Conservation (phyloP, 306 rosid species). For the Chamaecrista fasciculata region DNA sequence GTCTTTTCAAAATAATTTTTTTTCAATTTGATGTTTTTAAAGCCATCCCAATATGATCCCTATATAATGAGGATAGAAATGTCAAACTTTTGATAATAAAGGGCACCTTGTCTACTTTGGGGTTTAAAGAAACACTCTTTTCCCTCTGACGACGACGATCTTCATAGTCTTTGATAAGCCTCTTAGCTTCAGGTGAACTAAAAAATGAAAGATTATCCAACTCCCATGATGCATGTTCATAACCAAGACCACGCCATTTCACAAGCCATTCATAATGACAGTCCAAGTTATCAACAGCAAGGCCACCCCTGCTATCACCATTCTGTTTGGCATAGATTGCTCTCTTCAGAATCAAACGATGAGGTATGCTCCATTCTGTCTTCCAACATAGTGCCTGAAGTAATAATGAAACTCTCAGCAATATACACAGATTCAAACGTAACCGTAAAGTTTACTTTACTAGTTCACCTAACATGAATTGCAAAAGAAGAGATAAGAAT, state of each 20-base stretch:
- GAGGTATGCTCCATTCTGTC: conserved; percentile 63
- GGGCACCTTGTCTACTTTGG: conserved; percentile 43
- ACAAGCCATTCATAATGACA: conserved; percentile 65
- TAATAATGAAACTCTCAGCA: conserved; percentile 16
- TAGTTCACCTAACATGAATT: background rate
- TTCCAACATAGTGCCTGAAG: conserved; percentile 45
- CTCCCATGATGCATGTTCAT: conserved; percentile 70
- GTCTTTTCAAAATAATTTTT: background rate
- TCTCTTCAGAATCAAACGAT: conserved; percentile 60
- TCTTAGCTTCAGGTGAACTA: conserved; percentile 42
- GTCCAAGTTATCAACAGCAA: conserved; percentile 34
- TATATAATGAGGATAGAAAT: background rate
- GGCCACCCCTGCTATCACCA: conserved; percentile 29
- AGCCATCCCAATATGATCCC: background rate
- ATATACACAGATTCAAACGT: conserved; percentile 8
- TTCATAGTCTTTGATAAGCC: conserved; percentile 53
- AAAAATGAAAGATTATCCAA: conserved; percentile 53
- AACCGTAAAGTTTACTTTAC: conserved; percentile 19
- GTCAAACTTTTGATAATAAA: background rate
- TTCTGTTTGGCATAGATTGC: conserved; percentile 31
- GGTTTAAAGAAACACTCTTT: conserved; percentile 29
- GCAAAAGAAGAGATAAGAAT: conserved; percentile 19
- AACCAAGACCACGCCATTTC: conserved; percentile 68
- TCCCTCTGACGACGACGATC: conserved; percentile 38
- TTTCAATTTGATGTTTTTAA: background rate